Evolutionary conservation across 257 asterid species (phyloP), one percentile per base, ranked within the genome.

Genomic region (Gentiana macrophylla): DNA sequence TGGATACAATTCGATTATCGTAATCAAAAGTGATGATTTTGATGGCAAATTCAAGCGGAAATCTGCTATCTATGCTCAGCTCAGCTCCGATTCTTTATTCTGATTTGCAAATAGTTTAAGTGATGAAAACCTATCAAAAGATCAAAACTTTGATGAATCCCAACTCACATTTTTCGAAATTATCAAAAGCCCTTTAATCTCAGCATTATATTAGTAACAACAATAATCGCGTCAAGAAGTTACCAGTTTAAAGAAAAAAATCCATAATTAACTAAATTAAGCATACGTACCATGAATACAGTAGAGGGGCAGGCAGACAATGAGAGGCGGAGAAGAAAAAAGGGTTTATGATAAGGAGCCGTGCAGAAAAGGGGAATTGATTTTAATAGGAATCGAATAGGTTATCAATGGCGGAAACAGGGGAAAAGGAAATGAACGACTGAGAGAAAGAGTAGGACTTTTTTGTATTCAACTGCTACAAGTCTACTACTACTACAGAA

Each of bases 331-430:
- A 59, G 37, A 33, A 35, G 60, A 45, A 11, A 38, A 60, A 62
- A 49, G 68, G 59, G 78, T 59, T 68, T 80, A 76, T 66, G 64
- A 60, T 61, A 63, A 32, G 45, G 10, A 57, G 50, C 37, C 15
- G 10, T 4, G 24, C 48, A 50, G 35, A 37, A 12, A 51, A 62
- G 50, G 41, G 46, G 53, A 60, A 57, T 44, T 62, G 38, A 64
- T 72, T 76, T 72, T 64, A 72, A 67, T 48, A 64, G 51, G 47
- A 70, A 74, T 63, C 70, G 79, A 68, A 69, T 70, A 41, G 1
- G 9, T 41, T 5, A 4, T 3, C 46, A 41, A 41, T 41, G 46
- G 46, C 46, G 46, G 46, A 41, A 41, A 41, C 6, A 41, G 9
- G 1, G 6, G 46, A 41, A 41, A 41, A 41, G 46, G 13, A 49